These are phyloP conservation scores for Exophiala calicioides DNA, from an alignment of 2,329 filamentous ascomycete species.

Conservation along the genomic window DNA sequence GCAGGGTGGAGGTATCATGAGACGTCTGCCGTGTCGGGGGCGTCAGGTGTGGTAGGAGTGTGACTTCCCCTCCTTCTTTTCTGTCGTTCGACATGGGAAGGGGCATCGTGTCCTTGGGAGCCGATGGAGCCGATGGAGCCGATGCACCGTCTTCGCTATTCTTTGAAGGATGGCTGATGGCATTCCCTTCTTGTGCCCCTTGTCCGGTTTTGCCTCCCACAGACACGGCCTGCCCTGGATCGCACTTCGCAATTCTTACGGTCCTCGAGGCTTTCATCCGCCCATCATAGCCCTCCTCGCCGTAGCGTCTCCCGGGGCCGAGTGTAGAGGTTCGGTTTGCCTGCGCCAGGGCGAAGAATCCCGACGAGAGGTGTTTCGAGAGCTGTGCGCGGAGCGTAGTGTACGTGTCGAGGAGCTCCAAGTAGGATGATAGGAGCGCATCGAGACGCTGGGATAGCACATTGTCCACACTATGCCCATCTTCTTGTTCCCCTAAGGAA, in stretches of 20 bases:
- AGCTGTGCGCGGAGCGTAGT: constrained; percentile 28
- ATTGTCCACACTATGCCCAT: background rate
- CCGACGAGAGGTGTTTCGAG: constrained; percentile 33
- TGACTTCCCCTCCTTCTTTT: background rate
- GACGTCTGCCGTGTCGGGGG: background rate
- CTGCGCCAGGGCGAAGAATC: constrained; percentile 51
- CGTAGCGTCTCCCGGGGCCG: constrained; percentile 45
- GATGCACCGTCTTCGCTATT: no score
- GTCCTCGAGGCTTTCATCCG: constrained; percentile 51
- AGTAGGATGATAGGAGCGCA: constrained; percentile 30
- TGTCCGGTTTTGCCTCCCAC: constrained; percentile 20
- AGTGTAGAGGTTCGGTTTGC: constrained; percentile 48
- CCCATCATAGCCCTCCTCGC: constrained; percentile 53
- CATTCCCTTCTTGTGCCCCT: background rate
- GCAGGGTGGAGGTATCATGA: background rate
- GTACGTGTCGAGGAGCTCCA: constrained; percentile 32
- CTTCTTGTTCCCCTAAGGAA: background rate
- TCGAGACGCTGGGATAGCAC: constrained; percentile 24
- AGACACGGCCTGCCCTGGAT: constrained; percentile 23
- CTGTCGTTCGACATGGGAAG: no score
- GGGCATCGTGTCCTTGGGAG: no score
- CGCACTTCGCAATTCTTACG: constrained; percentile 20
- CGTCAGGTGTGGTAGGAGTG: background rate
- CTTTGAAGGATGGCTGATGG: no score
- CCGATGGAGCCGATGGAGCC: no score